These are phyloP conservation scores for Tieghemiomyces parasiticus DNA, from an alignment of 192 early-diverging fungal species.

Conservation along the genomic window DNA sequence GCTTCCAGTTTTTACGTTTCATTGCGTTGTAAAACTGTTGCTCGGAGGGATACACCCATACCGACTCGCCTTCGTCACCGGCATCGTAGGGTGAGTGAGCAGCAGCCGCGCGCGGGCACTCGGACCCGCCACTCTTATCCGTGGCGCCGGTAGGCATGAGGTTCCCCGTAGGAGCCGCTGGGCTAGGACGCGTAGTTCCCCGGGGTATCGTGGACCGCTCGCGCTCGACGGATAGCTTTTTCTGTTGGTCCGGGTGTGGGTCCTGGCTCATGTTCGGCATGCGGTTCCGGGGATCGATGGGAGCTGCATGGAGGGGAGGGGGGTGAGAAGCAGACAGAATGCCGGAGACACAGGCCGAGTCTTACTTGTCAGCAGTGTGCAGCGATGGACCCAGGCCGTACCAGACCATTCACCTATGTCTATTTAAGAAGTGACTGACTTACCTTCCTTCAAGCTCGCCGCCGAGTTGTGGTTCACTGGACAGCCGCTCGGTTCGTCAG, in stretches of 20 bases:
- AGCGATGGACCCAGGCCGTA: too few species aligned
- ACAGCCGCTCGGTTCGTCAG: too few species aligned
- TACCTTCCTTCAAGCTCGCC: too few species aligned
- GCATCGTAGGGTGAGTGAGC: neutral
- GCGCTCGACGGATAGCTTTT: neutral
- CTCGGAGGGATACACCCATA: slow-evolving; percentile 85
- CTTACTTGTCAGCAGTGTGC: too few species aligned
- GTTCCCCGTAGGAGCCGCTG: neutral
- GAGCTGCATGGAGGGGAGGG: too few species aligned
- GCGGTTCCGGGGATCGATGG: neutral
- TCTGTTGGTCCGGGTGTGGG: neutral
- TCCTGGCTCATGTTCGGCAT: slow-evolving; percentile 3
- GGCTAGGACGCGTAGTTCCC: too few species aligned
- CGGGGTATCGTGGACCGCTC: slow-evolving; percentile 3
- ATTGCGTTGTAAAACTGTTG: slow-evolving; percentile 96
- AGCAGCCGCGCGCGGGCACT: neutral
- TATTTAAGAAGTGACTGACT: too few species aligned
- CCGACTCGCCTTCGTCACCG: neutral
- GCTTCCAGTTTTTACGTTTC: slow-evolving; percentile 80
- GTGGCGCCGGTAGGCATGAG: neutral
- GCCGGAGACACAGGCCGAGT: too few species aligned
- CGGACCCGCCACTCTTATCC: neutral
- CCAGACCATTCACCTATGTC: too few species aligned
- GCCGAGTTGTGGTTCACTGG: too few species aligned
- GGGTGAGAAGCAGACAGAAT: too few species aligned